phyloP scores from a whole-genome alignment of 225 moss, liverwort and hornwort genomes.

The Lunularia cruciata region DNA sequence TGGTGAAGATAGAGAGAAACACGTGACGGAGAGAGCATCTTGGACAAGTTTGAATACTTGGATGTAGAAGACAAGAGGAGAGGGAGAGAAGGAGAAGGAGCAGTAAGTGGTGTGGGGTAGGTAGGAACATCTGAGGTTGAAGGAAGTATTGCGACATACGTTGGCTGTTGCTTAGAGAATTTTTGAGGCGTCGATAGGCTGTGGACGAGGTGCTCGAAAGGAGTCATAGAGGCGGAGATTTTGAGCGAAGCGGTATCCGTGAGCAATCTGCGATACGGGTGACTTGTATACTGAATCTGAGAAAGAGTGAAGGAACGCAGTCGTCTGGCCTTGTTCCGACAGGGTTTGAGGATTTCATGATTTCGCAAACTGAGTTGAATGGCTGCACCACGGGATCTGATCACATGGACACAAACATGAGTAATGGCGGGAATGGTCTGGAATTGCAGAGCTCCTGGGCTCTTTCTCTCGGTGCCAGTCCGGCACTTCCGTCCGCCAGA shows the following conservation, averaged over 20 bases:
- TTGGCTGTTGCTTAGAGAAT: constrained; percentile 15
- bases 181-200: constrained; percentile 10
- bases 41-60: not conserved
- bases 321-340: not conserved
- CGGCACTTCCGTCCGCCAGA: constrained; percentile 25
- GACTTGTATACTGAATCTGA: not conserved
- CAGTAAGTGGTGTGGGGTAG: not conserved
- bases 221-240: not conserved
- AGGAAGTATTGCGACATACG: not conserved
- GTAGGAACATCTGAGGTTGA: not conserved
- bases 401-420: constrained; percentile 29
- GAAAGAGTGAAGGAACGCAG: not conserved
- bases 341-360: constrained; percentile 34
- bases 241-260: not conserved
- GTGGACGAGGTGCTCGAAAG: not conserved
- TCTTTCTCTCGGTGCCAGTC: constrained; percentile 22
- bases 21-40: not conserved
- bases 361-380: constrained; percentile 41
- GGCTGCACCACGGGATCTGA: constrained; percentile 30
- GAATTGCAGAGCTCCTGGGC: constrained; percentile 31
- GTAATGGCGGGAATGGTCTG: constrained; percentile 32
- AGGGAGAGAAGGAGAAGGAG: constrained; percentile 3
- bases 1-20: not conserved
- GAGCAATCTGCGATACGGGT: not conserved
- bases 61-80: not conserved